These are phyloP conservation scores for Geranium rotundifolium DNA, from an alignment of 345 rosid genomes.

Conservation along the genomic window DNA sequence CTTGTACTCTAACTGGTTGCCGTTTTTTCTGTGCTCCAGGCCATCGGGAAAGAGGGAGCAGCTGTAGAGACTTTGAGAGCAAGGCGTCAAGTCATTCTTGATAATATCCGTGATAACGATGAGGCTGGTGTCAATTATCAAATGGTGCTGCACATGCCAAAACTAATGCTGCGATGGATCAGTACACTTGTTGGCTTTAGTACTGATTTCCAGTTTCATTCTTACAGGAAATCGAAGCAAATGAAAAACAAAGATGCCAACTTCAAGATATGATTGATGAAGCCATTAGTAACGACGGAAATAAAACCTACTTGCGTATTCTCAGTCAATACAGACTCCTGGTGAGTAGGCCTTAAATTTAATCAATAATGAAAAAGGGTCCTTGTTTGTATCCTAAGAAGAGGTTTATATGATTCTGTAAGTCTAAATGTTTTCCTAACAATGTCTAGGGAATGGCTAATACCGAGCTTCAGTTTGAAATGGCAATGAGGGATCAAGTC, in stretches of 20 bases:
- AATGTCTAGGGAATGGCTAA: slow-evolving; percentile 71
- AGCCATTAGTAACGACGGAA: slow-evolving; percentile 64
- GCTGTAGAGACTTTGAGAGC: slow-evolving; percentile 48
- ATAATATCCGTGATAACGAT: slow-evolving; percentile 92
- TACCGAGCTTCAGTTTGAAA: slow-evolving; percentile 86
- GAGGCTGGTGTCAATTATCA: slow-evolving; percentile 75
- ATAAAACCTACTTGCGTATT: slow-evolving; percentile 74
- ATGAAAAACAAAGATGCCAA: slow-evolving; percentile 65
- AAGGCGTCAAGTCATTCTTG: slow-evolving; percentile 87
- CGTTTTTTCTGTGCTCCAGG: slow-evolving; percentile 21
- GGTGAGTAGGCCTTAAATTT: slow-evolving; percentile 37
- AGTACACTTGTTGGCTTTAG: slow-evolving; percentile 1
- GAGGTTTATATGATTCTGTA: background rate
- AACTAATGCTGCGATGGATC: slow-evolving; percentile 2
- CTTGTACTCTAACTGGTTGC: background rate
- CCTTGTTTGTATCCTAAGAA: background rate
- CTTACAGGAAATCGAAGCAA: slow-evolving; percentile 72
- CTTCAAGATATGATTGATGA: slow-evolving; percentile 83
- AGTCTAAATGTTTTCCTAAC: background rate
- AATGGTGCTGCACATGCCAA: slow-evolving; percentile 35
- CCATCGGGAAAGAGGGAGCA: slow-evolving; percentile 47
- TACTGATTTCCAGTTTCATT: slow-evolving; percentile 4
- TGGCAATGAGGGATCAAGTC: slow-evolving; percentile 94
- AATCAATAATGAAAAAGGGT: background rate
- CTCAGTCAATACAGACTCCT: slow-evolving; percentile 85